Conservation (phyloP, 1,139 yeast genomes). For the Suhomyces coccinellae region DNA sequence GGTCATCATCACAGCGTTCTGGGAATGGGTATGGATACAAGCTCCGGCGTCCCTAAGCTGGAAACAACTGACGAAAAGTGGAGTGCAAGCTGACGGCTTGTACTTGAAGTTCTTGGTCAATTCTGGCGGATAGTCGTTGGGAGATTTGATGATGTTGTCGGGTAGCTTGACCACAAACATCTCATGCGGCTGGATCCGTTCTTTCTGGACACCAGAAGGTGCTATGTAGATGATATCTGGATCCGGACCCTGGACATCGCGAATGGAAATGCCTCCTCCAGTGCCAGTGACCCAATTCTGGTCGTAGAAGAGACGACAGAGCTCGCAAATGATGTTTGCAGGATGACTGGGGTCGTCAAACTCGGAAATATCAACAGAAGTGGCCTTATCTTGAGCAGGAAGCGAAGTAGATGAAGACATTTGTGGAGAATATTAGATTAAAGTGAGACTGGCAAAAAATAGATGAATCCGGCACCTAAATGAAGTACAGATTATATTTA, state of each 20-base stretch:
- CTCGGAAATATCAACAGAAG: slow-evolving; percentile 2
- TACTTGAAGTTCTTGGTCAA: slow-evolving; percentile 47
- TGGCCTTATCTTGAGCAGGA: background rate
- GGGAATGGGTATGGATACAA: slow-evolving; percentile 94
- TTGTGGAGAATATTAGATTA: too few relatives aligned
- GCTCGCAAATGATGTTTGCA: slow-evolving; percentile 79
- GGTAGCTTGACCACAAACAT: slow-evolving; percentile 73
- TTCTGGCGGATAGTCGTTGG: slow-evolving; percentile 46
- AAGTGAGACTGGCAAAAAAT: too few relatives aligned
- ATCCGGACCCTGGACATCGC: slow-evolving; percentile 49
- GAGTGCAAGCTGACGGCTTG: slow-evolving; percentile 93
- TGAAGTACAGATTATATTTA: too few relatives aligned
- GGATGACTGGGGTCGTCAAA: slow-evolving; percentile 65
- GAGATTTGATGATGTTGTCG: slow-evolving; percentile 57
- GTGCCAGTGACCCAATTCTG: slow-evolving; percentile 96
- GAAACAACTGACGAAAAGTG: slow-evolving; percentile 79
- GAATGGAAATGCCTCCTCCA: slow-evolving; percentile 90
- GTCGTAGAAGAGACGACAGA: slow-evolving; percentile 73
- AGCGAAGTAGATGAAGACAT: too few relatives aligned
- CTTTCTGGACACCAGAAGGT: slow-evolving; percentile 96
- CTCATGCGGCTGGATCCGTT: slow-evolving; percentile 77
- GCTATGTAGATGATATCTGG: slow-evolving; percentile 68
- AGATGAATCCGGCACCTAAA: too few relatives aligned
- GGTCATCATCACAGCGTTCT: slow-evolving; percentile 80
- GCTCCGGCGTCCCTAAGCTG: slow-evolving; percentile 79